Conservation (phyloP, 345 rosid species). For the Salix exigua region DNA sequence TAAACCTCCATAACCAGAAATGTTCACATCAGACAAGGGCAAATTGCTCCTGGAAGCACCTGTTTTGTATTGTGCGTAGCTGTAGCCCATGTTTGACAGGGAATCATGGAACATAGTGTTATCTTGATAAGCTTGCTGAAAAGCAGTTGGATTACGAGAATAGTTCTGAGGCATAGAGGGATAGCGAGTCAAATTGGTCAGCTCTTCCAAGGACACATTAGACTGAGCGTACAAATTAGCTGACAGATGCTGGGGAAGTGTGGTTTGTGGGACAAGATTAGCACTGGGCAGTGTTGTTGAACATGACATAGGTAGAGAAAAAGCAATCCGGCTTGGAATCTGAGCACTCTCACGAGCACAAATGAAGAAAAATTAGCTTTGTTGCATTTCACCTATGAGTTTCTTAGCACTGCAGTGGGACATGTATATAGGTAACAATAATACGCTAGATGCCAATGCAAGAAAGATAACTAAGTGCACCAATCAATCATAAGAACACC, state of each 20-base stretch:
- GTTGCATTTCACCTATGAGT: neutral
- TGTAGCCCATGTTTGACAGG: constrained; percentile 22
- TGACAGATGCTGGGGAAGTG: constrained; percentile 12
- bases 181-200: constrained; percentile 13
- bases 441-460: neutral
- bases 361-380: constrained; percentile 3
- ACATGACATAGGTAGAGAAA: constrained; percentile 11
- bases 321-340: constrained; percentile 22
- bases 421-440: neutral
- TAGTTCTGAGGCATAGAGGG: constrained; percentile 19
- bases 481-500: neutral
- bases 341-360: constrained; percentile 11
- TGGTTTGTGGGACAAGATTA: constrained; percentile 9
- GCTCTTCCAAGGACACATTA: constrained; percentile 10
- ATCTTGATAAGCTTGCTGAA: constrained; percentile 24
- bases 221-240: constrained; percentile 19
- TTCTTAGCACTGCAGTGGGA: neutral
- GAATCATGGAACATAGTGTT: constrained; percentile 21
- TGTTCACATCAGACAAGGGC: constrained; percentile 11
- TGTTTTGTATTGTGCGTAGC: constrained; percentile 7
- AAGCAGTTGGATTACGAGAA: constrained; percentile 20
- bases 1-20: constrained; percentile 28
- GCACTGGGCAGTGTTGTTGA: constrained; percentile 16
- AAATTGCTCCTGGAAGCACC: constrained; percentile 20
- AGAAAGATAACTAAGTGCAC: neutral